Conservation (phyloP, 371 early-diverging fungal species). For the Mortierella sp. region DNA sequence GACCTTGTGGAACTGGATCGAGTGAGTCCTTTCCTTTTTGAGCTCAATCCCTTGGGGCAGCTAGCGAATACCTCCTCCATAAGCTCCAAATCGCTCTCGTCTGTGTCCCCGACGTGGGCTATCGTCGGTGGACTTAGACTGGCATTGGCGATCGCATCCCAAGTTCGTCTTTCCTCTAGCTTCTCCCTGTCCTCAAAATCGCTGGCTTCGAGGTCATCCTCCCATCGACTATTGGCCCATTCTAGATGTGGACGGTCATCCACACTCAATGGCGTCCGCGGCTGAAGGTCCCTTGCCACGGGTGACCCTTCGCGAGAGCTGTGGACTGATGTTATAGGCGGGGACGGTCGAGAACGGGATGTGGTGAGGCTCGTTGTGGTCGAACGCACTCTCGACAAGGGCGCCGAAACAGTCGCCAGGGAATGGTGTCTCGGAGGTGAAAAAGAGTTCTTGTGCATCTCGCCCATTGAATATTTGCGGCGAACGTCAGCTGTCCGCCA, state of each 20-base stretch:
- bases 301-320: slow-evolving; percentile 9
- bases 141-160: slow-evolving; percentile 4
- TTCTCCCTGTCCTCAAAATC: background rate
- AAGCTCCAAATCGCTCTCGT: slow-evolving; percentile 23
- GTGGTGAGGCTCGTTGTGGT: background rate
- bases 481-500: background rate
- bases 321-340: background rate
- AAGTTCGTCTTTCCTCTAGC: background rate
- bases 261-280: background rate
- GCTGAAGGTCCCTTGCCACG: slow-evolving; percentile 9
- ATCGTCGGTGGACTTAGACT: slow-evolving; percentile 27
- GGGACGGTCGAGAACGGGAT: background rate
- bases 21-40: background rate
- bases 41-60: background rate
- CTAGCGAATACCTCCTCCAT: slow-evolving; percentile 20
- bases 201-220: too few species aligned
- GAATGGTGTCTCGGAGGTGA: too few species aligned
- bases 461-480: background rate
- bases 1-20: slow-evolving; percentile 5
- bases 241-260: background rate
- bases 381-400: too few species aligned
- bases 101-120: background rate
- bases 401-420: too few species aligned
- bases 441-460: too few species aligned
- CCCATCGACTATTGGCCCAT: too few species aligned